These are phyloP conservation scores for Colletotrichum gigasporum DNA, from an alignment of 2,329 filamentous ascomycete genomes.

Conservation along the genomic window DNA sequence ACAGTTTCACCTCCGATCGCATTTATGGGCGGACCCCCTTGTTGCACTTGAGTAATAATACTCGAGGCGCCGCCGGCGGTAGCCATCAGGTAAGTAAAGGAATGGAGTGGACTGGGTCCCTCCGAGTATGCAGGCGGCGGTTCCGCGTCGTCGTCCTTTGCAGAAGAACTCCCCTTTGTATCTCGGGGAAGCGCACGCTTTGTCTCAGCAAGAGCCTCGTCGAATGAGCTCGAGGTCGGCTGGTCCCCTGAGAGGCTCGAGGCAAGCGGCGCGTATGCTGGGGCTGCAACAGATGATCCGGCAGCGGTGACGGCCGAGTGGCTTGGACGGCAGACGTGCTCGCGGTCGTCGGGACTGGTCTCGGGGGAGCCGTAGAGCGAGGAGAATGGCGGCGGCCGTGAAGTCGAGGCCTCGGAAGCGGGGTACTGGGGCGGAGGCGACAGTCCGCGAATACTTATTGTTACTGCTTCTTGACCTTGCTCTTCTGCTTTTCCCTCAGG, in stretches of 20 bases:
- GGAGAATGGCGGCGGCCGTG: constrained; percentile 67
- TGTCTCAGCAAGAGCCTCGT: constrained; percentile 73
- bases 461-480: constrained; percentile 5
- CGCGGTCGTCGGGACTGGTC: constrained; percentile 48
- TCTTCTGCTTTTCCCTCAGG: constrained; percentile 29
- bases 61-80: constrained; percentile 95
- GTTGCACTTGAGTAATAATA: constrained; percentile 99
- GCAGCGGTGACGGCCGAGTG: constrained; percentile 5
- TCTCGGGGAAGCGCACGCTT: constrained; percentile 87
- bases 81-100: constrained; percentile 98
- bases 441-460: constrained; percentile 44
- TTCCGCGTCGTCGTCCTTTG: constrained; percentile 85
- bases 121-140: constrained; percentile 96
- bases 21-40: constrained; percentile 89
- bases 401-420: constrained; percentile 61
- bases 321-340: constrained; percentile 41
- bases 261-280: constrained; percentile 62
- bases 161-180: constrained; percentile 78
- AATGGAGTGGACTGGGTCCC: constrained; percentile 89
- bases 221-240: constrained; percentile 46
- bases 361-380: constrained; percentile 61
- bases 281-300: constrained; percentile 49
- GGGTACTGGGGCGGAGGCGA: constrained; percentile 70
- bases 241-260: constrained; percentile 49
- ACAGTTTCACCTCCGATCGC: constrained; percentile 79